Percentiles rank a stretch among this genome's conserved stretches.
phyloP scores from a whole-genome alignment of 768 basidiomycete species.

The Tricholoma furcatifolium region DNA sequence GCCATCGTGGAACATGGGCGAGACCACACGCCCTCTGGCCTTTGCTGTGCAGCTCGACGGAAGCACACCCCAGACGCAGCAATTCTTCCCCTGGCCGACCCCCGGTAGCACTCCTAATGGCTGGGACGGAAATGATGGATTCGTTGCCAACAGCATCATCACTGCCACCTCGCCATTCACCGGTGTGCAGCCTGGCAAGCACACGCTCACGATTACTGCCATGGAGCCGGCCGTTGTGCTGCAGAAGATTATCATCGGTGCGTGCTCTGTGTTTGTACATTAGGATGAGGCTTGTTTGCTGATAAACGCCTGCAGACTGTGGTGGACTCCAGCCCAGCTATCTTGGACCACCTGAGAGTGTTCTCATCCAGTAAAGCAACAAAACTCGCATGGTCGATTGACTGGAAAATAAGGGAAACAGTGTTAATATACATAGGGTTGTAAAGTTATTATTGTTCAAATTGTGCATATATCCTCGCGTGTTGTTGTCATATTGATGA shows the following conservation, averaged over 20 bases:
- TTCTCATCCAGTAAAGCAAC: constrained; percentile 19
- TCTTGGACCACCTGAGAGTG: constrained; percentile 63
- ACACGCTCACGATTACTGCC: constrained; percentile 57
- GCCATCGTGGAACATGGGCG: constrained; percentile 53
- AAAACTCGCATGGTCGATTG: background rate
- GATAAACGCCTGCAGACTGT: constrained; percentile 38
- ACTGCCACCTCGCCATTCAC: constrained; percentile 36
- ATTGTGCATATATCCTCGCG: no score
- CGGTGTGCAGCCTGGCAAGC: constrained; percentile 46
- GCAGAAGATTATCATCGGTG: constrained; percentile 62
- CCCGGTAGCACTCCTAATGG: constrained; percentile 44
- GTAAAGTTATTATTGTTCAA: no score
- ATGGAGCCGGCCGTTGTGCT: constrained; percentile 60
- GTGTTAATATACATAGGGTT: background rate
- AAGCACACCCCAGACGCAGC: constrained; percentile 35
- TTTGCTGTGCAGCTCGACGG: constrained; percentile 53
- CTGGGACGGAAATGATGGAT: constrained; percentile 50
- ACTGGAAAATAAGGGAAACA: background rate
- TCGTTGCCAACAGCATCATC: constrained; percentile 53
- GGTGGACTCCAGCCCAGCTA: constrained; percentile 57
- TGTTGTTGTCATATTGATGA: no score
- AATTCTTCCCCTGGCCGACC: constrained; percentile 45
- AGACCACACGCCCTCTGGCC: constrained; percentile 45
- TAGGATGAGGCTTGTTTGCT: background rate
- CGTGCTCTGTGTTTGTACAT: constrained; percentile 6